A percentile compares a stretch with the other conserved stretches of the same genome.
These are phyloP conservation scores for Cladophialophora immunda DNA, from an alignment of 2,329 filamentous ascomycete species.

Conservation along the genomic window DNA sequence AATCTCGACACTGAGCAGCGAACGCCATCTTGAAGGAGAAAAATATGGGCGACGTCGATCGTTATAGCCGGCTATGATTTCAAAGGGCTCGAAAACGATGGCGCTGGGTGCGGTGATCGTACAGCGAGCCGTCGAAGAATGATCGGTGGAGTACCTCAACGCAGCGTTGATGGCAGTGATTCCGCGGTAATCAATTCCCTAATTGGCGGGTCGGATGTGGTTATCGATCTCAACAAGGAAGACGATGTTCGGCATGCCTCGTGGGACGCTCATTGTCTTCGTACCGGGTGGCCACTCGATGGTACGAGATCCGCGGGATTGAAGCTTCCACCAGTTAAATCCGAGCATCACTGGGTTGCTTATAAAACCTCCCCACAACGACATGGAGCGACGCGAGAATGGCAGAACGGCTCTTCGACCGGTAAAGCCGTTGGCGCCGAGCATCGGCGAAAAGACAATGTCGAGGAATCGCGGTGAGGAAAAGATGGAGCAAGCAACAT, in stretches of 20 bases:
- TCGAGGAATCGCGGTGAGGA: not conserved
- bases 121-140: conserved; percentile 1
- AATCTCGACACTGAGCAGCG: not conserved
- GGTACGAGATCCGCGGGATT: not conserved
- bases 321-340: not conserved
- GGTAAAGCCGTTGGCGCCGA: not conserved
- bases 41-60: conserved; percentile 3
- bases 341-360: not conserved
- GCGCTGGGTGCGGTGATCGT: not conserved
- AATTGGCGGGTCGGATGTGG: not conserved
- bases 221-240: not conserved
- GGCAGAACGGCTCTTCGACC: not conserved
- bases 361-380: not conserved
- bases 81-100: conserved; percentile 5
- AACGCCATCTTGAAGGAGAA: conserved; percentile 9
- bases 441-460: not conserved
- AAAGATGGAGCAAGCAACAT: not conserved
- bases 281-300: not conserved
- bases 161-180: not conserved
- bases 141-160: not conserved
- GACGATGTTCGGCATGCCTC: not conserved
- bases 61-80: conserved; percentile 13
- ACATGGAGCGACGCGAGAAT: not conserved
- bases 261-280: not conserved
- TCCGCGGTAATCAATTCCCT: not conserved